Conservation (phyloP, 345 rosid genomes). For the Pugionium dolabratum region DNA sequence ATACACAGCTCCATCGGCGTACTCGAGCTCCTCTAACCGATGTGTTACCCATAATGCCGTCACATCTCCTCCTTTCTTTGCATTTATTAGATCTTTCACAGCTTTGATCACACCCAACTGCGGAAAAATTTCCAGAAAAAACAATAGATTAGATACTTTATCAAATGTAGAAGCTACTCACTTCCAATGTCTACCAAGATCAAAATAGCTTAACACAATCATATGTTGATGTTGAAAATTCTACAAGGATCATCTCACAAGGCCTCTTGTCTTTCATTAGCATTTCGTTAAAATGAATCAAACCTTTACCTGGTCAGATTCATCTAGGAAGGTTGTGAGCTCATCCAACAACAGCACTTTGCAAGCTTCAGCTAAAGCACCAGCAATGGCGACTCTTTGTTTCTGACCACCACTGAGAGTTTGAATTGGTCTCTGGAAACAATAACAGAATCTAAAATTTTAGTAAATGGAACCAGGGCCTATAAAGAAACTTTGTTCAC, state of each 20-base stretch:
- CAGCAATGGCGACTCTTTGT: constrained; percentile 92
- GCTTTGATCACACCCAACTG: constrained; percentile 92
- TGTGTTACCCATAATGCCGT: constrained; percentile 95
- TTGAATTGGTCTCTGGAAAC: constrained; percentile 82
- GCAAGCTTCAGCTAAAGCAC: constrained; percentile 96
- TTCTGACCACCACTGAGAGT: constrained; percentile 98
- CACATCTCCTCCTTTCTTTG: constrained; percentile 57
- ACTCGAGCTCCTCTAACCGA: constrained; percentile 84
- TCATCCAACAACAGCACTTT: constrained; percentile 83
- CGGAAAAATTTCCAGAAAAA: not conserved
- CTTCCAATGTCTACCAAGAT: constrained; percentile 10
- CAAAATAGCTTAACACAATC: constrained; percentile 11
- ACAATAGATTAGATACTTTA: not conserved
- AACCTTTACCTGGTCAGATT: constrained; percentile 69
- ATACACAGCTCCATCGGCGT: constrained; percentile 85
- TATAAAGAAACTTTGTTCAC: constrained; percentile 9
- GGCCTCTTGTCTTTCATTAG: constrained; percentile 1
- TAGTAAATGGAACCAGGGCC: not conserved
- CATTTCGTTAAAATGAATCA: not conserved
- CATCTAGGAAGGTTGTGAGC: constrained; percentile 90
- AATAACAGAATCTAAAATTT: not conserved
- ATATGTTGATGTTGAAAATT: not conserved
- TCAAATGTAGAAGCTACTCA: not conserved
- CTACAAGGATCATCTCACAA: not conserved
- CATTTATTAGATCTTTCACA: constrained; percentile 56